Evolutionary conservation across 129 eudicot genomes (phyloP), one percentile per base, ranked within the genome.

Genomic region (Escallonia herrerae): DNA sequence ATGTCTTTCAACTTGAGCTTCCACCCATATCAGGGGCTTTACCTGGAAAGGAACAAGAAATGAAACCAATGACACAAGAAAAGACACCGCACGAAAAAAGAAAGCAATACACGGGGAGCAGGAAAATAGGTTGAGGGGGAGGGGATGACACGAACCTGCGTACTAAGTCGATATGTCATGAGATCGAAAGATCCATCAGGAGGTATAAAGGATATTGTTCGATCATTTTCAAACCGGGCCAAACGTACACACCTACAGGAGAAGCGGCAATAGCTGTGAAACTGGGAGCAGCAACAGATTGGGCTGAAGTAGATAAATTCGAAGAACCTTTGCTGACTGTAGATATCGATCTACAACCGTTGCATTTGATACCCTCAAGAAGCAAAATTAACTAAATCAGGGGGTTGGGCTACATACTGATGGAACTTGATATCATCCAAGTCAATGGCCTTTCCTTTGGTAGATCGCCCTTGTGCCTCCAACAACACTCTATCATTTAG

Each of bases 181-280:
- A 94, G 96, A 76, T 94, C 99, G 76, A 94, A 94, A 70, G 99
- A 68, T 47, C 99, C 99, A 86, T 89, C 99, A 73, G 97, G 99
- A 70, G 99, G 99, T 76, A 94, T 78, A 58, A 94, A 94, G 41
- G 99, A 83, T 73, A 94, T 94, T 6, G 99, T 94, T 52, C 97
- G 84, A 71, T 89, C 95, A 84, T 89, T 94, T 67, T 94, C 97
- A 77, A 94, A 94, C n/a, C 99, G 93, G 4, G 99, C 90, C 84
- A 94, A 75, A 48, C 99, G 93, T 76, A 94, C 99, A 59, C 99
- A 94, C 90, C 99, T 94, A 63, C 41, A 65, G 54, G 60, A 77
- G n/a, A 56, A 38, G 9, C 51, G 41, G 49, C 44, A 69, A 65
- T 64, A 72, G 41, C 33, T 6, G 11, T 42, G 56, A 12, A 42